A percentile compares a stretch with the other conserved stretches of the same genome.
Evolutionary conservation across 768 basidiomycete genomes (phyloP).

Genomic region (Brasilioporus rufonigricans): DNA sequence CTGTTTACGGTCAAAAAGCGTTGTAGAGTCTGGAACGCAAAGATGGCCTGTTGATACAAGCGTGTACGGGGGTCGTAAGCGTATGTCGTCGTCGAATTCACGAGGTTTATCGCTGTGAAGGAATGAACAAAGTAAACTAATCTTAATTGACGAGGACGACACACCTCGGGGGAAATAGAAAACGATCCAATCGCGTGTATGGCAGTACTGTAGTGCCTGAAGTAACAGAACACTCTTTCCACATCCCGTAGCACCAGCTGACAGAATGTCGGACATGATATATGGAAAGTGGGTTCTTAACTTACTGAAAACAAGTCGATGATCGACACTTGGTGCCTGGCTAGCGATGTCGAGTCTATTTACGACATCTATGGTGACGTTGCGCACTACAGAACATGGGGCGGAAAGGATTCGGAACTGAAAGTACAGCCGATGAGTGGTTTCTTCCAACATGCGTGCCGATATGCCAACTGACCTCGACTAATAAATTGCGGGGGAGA

Average conservation of each 20-base stretch:
- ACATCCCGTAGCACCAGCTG: slow-evolving; percentile 71
- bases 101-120: slow-evolving; percentile 49
- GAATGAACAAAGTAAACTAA: not conserved
- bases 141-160: slow-evolving; percentile 12
- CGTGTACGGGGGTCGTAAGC: slow-evolving; percentile 72
- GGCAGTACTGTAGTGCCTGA: slow-evolving; percentile 71
- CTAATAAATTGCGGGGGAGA: slow-evolving; percentile 61
- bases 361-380: slow-evolving; percentile 56
- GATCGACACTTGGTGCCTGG: slow-evolving; percentile 46
- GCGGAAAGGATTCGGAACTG: slow-evolving; percentile 69
- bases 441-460: not conserved
- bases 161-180: slow-evolving; percentile 80
- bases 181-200: slow-evolving; percentile 71
- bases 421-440: not conserved
- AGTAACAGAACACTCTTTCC: slow-evolving; percentile 81
- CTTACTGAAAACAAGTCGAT: slow-evolving; percentile 66
- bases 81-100: slow-evolving; percentile 74
- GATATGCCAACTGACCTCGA: slow-evolving; percentile 56
- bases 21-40: slow-evolving; percentile 61
- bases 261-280: not conserved
- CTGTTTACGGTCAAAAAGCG: slow-evolving; percentile 62
- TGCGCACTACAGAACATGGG: slow-evolving; percentile 71
- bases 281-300: slow-evolving; percentile 8
- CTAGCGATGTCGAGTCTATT: slow-evolving; percentile 52
- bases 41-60: slow-evolving; percentile 71